phyloP scores from a whole-genome alignment of 129 eudicot genomes.

The Mikania micrantha region DNA sequence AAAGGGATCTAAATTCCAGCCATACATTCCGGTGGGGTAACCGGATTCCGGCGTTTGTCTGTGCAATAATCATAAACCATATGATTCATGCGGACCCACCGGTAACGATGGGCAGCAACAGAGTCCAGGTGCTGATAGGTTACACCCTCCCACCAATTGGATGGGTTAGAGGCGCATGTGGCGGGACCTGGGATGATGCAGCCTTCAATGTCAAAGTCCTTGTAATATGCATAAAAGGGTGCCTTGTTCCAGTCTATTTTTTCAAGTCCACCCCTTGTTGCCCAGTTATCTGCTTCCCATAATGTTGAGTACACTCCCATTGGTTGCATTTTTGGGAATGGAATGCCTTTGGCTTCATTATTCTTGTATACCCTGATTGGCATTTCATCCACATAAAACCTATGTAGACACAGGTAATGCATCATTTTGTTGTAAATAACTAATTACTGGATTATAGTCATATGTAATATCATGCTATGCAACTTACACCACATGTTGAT shows the following conservation, averaged over 20 bases:
- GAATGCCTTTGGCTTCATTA: constrained; percentile 72
- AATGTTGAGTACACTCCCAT: constrained; percentile 90
- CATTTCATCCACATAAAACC: constrained; percentile 73
- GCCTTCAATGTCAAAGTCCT: constrained; percentile 90
- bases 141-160: constrained; percentile 90
- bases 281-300: constrained; percentile 99
- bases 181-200: constrained; percentile 74
- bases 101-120: constrained; percentile 42
- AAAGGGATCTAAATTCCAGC: constrained; percentile 50
- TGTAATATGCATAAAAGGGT: constrained; percentile 88
- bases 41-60: constrained; percentile 61
- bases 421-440: not conserved
- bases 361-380: constrained; percentile 92
- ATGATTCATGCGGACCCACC: constrained; percentile 85
- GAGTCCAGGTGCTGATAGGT: constrained; percentile 58
- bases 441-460: not conserved
- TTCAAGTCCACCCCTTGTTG: constrained; percentile 90
- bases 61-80: constrained; percentile 94
- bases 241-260: constrained; percentile 93
- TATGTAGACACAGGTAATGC: constrained; percentile 13
- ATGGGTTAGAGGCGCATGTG: constrained; percentile 43
- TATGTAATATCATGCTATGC: not conserved
- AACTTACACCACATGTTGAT: constrained; percentile 67
- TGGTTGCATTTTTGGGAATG: constrained; percentile 72
- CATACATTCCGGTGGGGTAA: constrained; percentile 71